Evolutionary conservation across 139 green algal genomes (phyloP), one percentile per base, ranked within the genome.

Genomic region (Auxenochlorella protothecoides): DNA sequence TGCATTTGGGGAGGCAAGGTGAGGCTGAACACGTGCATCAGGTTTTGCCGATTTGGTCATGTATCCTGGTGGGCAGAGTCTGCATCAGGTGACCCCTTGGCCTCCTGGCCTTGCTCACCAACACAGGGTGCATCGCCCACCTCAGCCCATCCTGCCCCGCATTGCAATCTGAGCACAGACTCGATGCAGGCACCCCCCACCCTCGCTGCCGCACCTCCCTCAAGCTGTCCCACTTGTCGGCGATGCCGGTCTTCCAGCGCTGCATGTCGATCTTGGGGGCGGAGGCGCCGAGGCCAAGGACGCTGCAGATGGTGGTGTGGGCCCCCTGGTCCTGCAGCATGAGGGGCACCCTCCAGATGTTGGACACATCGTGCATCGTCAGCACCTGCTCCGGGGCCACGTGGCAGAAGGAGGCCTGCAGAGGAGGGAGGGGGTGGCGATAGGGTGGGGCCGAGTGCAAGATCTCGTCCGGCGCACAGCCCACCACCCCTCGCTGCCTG

Each of bases 301-400:
- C 77, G 55, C 78, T 69, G 72, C 89, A 89, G 52, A 95, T 80
- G 52, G 89, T 85, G 5, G 83, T 71, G 75, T 96, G 89, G 13
- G 85, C 89, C 14, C 74, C 76, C 82, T 98, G 87, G 54, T 97
- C 89, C 73, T 90, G 80, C 89, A 88, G 85, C 73, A 93, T 87
- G 64, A 79, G 62, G 56, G 78, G 79, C 62, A 93, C 85, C n/a
- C 96, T 91, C 95, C 94, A 98, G 75, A 99, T 98, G 86, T 99
- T 99, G 80, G 79, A 91, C 10, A 98, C 95, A 65, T 98, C 92
- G 76, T 96, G 88, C 79, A 99, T 89, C 53, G 90, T 97, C 3
- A 99, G 85, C 55, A 98, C 89, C 71, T 92, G 85, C 53, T 81
- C 59, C 4, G 79, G 59, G 4, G 85, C 80, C 71, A 98, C 95